These are phyloP conservation scores for Psilocybe mexicana DNA, from an alignment of 1,284 basidiomycete species.

Conservation along the genomic window DNA sequence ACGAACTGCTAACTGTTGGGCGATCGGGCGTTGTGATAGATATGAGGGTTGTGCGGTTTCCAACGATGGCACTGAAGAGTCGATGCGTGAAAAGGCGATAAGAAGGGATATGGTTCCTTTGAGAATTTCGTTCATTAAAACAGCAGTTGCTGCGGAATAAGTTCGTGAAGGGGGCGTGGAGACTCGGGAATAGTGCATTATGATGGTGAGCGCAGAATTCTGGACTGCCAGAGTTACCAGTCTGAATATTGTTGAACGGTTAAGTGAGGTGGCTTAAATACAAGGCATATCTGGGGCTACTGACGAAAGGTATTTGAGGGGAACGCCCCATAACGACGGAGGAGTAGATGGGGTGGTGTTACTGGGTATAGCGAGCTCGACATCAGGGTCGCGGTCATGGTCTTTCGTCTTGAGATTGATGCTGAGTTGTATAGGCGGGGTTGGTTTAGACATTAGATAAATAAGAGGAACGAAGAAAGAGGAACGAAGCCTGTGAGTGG, in stretches of 20 bases:
- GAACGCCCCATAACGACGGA: conserved; percentile 67
- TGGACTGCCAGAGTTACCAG: conserved; percentile 91
- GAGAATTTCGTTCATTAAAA: conserved; percentile 90
- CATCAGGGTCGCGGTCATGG: conserved; percentile 47
- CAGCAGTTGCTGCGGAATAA: conserved; percentile 91
- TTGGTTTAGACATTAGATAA: conserved; percentile 27
- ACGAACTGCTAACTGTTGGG: conserved; percentile 19
- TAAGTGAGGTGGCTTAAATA: neutral
- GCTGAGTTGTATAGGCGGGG: conserved; percentile 24
- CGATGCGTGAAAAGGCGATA: conserved; percentile 50
- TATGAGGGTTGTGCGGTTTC: conserved; percentile 30
- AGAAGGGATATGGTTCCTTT: conserved; percentile 86
- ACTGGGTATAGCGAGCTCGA: conserved; percentile 38
- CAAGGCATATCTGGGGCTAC: conserved; percentile 31
- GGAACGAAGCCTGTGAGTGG: neutral
- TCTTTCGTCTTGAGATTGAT: conserved; percentile 35
- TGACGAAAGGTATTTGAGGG: conserved; percentile 81
- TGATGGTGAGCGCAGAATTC: conserved; percentile 86
- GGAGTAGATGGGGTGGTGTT: conserved; percentile 28
- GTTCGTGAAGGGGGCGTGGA: conserved; percentile 72
- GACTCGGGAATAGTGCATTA: conserved; percentile 95
- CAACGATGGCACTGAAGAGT: conserved; percentile 29
- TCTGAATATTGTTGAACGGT: conserved; percentile 38
- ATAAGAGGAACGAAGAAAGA: conserved; percentile 15
- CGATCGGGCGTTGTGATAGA: conserved; percentile 14